phyloP scores from a whole-genome alignment of 176 grass and related monocot genomes.

The Cocos nucifera region DNA sequence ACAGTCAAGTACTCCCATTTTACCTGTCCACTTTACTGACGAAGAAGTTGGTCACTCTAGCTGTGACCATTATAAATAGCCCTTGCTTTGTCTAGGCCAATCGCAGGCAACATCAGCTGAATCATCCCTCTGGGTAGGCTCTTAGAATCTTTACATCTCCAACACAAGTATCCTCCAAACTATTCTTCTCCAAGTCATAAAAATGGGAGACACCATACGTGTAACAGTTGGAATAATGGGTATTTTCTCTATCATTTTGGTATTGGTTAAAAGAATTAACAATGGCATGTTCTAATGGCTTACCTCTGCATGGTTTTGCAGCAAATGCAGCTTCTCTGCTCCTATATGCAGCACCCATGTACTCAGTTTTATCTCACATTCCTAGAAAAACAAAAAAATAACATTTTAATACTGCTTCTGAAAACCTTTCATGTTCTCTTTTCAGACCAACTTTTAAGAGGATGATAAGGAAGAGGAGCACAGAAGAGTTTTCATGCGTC shows the following conservation, averaged over 20 bases:
- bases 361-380: constrained; percentile 2
- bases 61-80: too few relatives aligned
- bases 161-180: too few relatives aligned
- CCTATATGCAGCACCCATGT: constrained; percentile 63
- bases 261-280: too few relatives aligned
- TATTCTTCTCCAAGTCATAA: too few relatives aligned
- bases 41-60: too few relatives aligned
- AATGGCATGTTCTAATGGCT: neutral
- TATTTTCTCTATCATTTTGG: constrained; percentile 11
- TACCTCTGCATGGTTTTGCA: constrained; percentile 21
- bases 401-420: neutral
- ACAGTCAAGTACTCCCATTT: too few relatives aligned
- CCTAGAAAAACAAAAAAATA: too few relatives aligned
- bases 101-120: too few relatives aligned
- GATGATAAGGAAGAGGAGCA: constrained; percentile 53
- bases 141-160: too few relatives aligned
- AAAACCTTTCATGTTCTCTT: constrained; percentile 11
- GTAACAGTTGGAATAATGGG: constrained; percentile 46
- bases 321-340: constrained; percentile 44
- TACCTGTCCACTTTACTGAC: too few relatives aligned
- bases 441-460: constrained; percentile 57
- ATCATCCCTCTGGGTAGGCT: too few relatives aligned
- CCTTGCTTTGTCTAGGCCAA: too few relatives aligned
- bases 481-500: constrained; percentile 61
- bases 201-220: constrained; percentile 8